These are phyloP conservation scores for Alternaria solani DNA, from an alignment of 2,329 filamentous ascomycete genomes.

Conservation along the genomic window DNA sequence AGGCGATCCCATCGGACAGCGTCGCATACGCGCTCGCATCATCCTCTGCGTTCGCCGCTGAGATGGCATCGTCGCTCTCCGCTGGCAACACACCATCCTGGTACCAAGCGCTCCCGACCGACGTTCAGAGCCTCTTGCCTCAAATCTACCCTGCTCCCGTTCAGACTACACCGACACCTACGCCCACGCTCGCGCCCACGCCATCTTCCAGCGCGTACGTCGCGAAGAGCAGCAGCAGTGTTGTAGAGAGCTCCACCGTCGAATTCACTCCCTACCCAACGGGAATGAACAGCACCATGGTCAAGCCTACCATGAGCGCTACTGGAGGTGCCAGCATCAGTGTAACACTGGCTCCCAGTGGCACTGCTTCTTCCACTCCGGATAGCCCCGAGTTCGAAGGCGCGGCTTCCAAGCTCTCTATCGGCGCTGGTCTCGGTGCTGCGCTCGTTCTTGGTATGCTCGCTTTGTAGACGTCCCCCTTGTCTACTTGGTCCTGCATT, in stretches of 20 bases:
- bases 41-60: slow-evolving; percentile 50
- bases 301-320: slow-evolving; percentile 18
- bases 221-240: slow-evolving; percentile 12
- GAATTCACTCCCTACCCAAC: slow-evolving; percentile 8
- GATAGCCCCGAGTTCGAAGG: slow-evolving; percentile 20
- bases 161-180: slow-evolving; percentile 29
- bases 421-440: slow-evolving; percentile 51
- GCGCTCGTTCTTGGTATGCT: slow-evolving; percentile 54
- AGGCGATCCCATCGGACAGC: slow-evolving; percentile 55
- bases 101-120: slow-evolving; percentile 56
- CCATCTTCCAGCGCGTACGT: slow-evolving; percentile 3
- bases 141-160: slow-evolving; percentile 41
- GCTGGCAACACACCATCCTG: slow-evolving; percentile 55
- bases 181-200: slow-evolving; percentile 26
- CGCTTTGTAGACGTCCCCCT: slow-evolving; percentile 44
- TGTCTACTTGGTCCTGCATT: not conserved
- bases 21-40: slow-evolving; percentile 53
- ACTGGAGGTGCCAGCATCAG: slow-evolving; percentile 11
- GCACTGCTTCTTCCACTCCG: slow-evolving; percentile 16
- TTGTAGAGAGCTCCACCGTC: slow-evolving; percentile 1
- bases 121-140: slow-evolving; percentile 55
- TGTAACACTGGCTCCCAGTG: slow-evolving; percentile 10
- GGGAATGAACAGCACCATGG: slow-evolving; percentile 9
- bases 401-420: slow-evolving; percentile 48
- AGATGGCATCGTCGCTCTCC: slow-evolving; percentile 55